Evolutionary conservation across 495 filamentous ascomycete genomes (phyloP).

Genomic region (Saxophila tyrrhenica): DNA sequence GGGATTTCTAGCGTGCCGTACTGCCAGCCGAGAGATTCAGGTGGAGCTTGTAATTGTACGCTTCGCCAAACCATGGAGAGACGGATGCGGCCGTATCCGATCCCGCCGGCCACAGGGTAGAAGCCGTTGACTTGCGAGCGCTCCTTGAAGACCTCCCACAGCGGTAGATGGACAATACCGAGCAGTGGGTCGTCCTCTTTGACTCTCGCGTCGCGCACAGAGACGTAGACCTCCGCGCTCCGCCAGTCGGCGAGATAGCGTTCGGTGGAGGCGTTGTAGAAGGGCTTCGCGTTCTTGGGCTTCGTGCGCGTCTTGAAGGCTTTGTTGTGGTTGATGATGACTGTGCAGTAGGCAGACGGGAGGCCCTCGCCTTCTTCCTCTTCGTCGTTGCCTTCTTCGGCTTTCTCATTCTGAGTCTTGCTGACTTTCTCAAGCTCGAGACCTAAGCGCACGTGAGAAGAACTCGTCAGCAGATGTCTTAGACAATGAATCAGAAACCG

Average conservation of each 20-base stretch:
- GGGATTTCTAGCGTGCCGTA: slow-evolving; percentile 53
- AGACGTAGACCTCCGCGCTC: slow-evolving; percentile 50
- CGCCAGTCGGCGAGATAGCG: slow-evolving; percentile 57
- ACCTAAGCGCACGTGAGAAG: no score
- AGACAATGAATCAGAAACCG: no score
- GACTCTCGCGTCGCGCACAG: slow-evolving; percentile 52
- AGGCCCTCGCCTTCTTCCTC: slow-evolving; percentile 49
- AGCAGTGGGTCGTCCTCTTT: slow-evolving; percentile 56
- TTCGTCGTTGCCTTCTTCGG: slow-evolving; percentile 41
- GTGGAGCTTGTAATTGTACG: slow-evolving; percentile 45
- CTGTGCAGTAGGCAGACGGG: slow-evolving; percentile 55
- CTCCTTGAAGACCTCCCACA: slow-evolving; percentile 43
- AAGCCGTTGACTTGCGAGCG: slow-evolving; percentile 49
- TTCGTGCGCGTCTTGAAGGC: slow-evolving; percentile 62
- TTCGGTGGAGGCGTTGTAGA: slow-evolving; percentile 69
- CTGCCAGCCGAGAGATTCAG: slow-evolving; percentile 49
- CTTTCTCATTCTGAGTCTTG: slow-evolving; percentile 36
- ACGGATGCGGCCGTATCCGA: slow-evolving; percentile 56
- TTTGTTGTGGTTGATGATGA: slow-evolving; percentile 60
- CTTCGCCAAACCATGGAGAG: slow-evolving; percentile 61
- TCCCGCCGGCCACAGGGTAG: slow-evolving; percentile 47
- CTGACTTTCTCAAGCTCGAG: slow-evolving; percentile 45
- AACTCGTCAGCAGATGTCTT: no score
- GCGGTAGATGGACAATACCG: slow-evolving; percentile 54
- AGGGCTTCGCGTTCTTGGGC: slow-evolving; percentile 64